Evolutionary conservation across 2,329 filamentous ascomycete species (phyloP), one percentile per base, ranked within the genome.

Genomic region (Colletotrichum higginsianum): DNA sequence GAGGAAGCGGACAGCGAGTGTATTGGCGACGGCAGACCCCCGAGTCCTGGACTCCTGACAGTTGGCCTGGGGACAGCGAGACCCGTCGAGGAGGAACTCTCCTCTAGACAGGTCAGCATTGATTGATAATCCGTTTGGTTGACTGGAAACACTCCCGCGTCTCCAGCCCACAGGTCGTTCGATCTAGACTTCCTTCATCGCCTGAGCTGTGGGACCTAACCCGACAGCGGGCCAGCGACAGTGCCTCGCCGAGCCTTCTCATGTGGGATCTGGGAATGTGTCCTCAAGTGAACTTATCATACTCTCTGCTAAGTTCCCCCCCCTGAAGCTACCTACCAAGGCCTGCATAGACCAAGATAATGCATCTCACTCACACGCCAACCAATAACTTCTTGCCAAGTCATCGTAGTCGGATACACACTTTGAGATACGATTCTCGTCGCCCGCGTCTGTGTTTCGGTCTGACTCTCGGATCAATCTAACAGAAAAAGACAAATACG

Each of bases 1-100:
- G 30, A 82, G 80, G 26, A 26, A 0, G 73, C 82, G 8, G 78
- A 82, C n/a, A 86, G 86, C 18, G 82, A 87, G 74, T 86, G 83
- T 58, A 84, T 84, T 7, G 86, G 86, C 42, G 85, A 79, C n/a
- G 78, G 84, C 82, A 77, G 74, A 81, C 74, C 11, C 30, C 30
- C 30, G 7, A 8, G 6, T 30, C 30, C 30, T 30, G 30, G 7
- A 30, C 8, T 30, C 30, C 30, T 1, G 30, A 30, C 30, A 2
- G 30, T 38, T 38, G 1, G 13, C 8, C 30, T 2, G 13, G 15
- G n/a, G 30, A n/a, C 8, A 16, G 26, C 2, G 35, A 35, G 26
- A 18, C 18, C 30, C 7, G 18, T 4, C 15, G 52, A 5, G 7
- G 4, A 18, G 6, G 11, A 21, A 6, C 1, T 9, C 18, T 21